Evolutionary conservation across 208 protist species (phyloP).

Genomic region (Trypanosoma lewisi): DNA sequence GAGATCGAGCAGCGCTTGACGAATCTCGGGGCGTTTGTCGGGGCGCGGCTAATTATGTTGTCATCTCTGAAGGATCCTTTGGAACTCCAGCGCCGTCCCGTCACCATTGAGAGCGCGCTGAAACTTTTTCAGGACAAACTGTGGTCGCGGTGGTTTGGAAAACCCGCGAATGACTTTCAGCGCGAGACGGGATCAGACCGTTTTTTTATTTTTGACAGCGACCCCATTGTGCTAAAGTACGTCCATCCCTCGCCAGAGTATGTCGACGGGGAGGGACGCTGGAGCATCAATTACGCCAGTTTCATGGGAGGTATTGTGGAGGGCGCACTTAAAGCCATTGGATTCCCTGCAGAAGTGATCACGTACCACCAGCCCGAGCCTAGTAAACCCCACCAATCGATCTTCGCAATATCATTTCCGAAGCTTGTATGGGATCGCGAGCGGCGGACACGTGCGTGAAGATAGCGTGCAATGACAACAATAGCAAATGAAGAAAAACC

Average conservation of each 20-base stretch:
- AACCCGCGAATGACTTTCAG: slow-evolving; percentile 72
- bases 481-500: too few species aligned
- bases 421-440: slow-evolving; percentile 82
- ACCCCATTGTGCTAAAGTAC: slow-evolving; percentile 68
- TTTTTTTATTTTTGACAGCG: slow-evolving; percentile 80
- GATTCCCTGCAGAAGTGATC: slow-evolving; percentile 73
- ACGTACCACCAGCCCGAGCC: slow-evolving; percentile 82
- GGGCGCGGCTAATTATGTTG: slow-evolving; percentile 60
- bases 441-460: slow-evolving; percentile 39
- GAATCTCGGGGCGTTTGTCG: slow-evolving; percentile 65
- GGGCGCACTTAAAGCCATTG: slow-evolving; percentile 69
- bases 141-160: slow-evolving; percentile 81
- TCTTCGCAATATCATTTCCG: slow-evolving; percentile 82
- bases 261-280: slow-evolving; percentile 64
- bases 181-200: slow-evolving; percentile 75
- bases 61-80: slow-evolving; percentile 57
- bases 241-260: slow-evolving; percentile 78
- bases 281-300: slow-evolving; percentile 83
- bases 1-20: slow-evolving; percentile 79
- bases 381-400: slow-evolving; percentile 65
- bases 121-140: slow-evolving; percentile 73
- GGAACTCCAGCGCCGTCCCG: slow-evolving; percentile 51
- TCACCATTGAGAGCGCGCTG: slow-evolving; percentile 59
- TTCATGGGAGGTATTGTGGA: slow-evolving; percentile 85
- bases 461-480: too few species aligned